Conservation (phyloP, 108 stramenopile species). For the Skeletonema menzelii region DNA sequence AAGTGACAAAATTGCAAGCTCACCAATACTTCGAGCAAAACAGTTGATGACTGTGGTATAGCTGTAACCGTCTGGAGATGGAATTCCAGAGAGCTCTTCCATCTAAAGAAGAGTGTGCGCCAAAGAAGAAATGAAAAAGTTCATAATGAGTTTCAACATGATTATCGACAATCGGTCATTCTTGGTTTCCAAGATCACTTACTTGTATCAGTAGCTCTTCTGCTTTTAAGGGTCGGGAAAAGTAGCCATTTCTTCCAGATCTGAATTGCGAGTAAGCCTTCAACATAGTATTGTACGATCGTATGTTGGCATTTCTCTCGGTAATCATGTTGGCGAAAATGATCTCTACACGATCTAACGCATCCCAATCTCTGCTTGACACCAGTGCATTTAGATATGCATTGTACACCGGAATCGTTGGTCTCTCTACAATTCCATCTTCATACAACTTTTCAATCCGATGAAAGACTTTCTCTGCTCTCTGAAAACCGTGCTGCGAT, state of each 20-base stretch:
- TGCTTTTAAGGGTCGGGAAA: neutral
- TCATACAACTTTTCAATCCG: conserved; percentile 14
- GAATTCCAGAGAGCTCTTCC: neutral
- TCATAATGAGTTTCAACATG: neutral
- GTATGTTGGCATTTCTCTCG: conserved; percentile 16
- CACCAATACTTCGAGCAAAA: conserved; percentile 16
- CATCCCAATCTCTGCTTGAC: conserved; percentile 3
- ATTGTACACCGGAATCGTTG: conserved; percentile 27
- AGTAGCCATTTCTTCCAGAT: conserved; percentile 4
- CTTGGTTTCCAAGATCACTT: neutral
- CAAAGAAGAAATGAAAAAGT: neutral
- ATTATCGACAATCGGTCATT: neutral
- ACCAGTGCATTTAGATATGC: conserved; percentile 22
- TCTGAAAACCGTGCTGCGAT: neutral
- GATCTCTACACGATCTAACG: conserved; percentile 1
- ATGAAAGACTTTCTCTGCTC: conserved; percentile 24
- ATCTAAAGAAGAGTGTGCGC: neutral
- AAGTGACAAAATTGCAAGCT: neutral
- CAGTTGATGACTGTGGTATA: conserved; percentile 19
- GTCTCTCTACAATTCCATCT: conserved; percentile 13
- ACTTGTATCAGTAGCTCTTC: conserved; percentile 1
- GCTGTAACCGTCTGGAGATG: conserved; percentile 11
- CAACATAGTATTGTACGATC: conserved; percentile 28
- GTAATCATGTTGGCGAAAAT: conserved; percentile 18
- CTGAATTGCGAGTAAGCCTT: conserved; percentile 14